phyloP scores from a whole-genome alignment of 2,329 filamentous ascomycete genomes.

The Ambrosiella xylebori region DNA sequence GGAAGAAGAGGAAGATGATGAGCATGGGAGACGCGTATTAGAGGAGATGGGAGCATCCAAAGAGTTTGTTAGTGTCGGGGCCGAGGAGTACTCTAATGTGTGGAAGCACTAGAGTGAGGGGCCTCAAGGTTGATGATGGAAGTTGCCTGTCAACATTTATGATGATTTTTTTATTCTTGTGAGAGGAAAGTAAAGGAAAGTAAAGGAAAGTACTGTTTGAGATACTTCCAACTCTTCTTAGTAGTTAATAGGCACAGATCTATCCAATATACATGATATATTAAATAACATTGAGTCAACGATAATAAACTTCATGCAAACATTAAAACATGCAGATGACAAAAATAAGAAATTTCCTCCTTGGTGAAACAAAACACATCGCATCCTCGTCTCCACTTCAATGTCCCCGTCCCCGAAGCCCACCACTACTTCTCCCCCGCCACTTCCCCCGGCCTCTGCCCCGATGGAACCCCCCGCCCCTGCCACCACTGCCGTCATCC shows the following conservation, averaged over 20 bases:
- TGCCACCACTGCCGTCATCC: slow-evolving; percentile 17
- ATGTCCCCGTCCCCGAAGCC: slow-evolving; percentile 22
- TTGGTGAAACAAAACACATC: not conserved
- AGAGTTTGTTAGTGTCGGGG: slow-evolving; percentile 32
- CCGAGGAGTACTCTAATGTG: slow-evolving; percentile 19
- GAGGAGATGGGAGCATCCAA: slow-evolving; percentile 17
- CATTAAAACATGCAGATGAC: too few relatives aligned
- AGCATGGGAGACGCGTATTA: slow-evolving; percentile 19
- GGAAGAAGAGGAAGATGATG: slow-evolving; percentile 1
- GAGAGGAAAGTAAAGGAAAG: not conserved
- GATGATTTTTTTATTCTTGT: not conserved
- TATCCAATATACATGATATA: too few relatives aligned
- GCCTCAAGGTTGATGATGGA: not conserved
- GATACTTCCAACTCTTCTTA: not conserved
- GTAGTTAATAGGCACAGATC: not conserved
- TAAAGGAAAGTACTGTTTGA: not conserved
- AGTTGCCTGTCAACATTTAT: not conserved
- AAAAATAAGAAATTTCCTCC: too few relatives aligned
- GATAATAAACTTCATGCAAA: too few relatives aligned
- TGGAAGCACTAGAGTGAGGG: slow-evolving; percentile 17
- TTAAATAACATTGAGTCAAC: too few relatives aligned
- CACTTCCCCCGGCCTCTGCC: slow-evolving; percentile 24
- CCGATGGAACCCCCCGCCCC: slow-evolving; percentile 18
- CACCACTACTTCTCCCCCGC: slow-evolving; percentile 18
- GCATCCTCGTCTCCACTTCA: not conserved